Evolutionary conservation across 768 basidiomycete species (phyloP).

Genomic region (Butyriboletus loyo): DNA sequence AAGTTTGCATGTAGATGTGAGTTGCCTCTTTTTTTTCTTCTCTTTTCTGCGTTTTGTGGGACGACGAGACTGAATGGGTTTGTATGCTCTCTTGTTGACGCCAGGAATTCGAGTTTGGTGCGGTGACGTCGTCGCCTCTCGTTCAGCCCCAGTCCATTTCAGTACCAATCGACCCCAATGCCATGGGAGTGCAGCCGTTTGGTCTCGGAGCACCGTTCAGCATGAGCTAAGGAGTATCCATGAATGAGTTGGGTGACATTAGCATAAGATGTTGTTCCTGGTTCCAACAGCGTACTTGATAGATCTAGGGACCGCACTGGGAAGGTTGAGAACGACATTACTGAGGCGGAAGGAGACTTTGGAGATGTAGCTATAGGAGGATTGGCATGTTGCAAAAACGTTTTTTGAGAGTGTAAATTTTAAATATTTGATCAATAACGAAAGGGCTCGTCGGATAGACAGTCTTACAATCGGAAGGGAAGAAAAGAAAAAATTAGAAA

Average conservation of each 20-base stretch:
- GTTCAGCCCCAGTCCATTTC: slow-evolving; percentile 24
- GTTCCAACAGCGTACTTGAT: background rate
- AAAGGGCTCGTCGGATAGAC: no score
- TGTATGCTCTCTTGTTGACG: background rate
- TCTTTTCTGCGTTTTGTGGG: background rate
- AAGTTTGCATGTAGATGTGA: slow-evolving; percentile 77
- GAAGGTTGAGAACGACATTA: no score
- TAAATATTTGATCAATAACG: no score
- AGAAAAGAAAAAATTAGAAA: no score
- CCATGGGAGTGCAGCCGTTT: slow-evolving; percentile 19
- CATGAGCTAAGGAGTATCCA: slow-evolving; percentile 16
- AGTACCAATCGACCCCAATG: slow-evolving; percentile 15
- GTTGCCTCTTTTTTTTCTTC: slow-evolving; percentile 27
- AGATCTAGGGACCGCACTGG: background rate
- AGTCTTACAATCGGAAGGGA: no score
- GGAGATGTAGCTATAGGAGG: no score
- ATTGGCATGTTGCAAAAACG: no score
- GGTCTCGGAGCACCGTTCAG: slow-evolving; percentile 32
- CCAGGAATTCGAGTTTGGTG: slow-evolving; percentile 36
- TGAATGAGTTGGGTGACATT: background rate
- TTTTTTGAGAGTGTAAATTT: no score
- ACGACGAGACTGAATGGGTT: slow-evolving; percentile 1
- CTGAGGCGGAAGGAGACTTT: no score
- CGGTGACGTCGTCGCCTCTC: slow-evolving; percentile 28
- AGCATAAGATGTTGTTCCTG: background rate